These are phyloP conservation scores for Trichoderma orchidacearum DNA, from an alignment of 495 filamentous ascomycete species.

Conservation along the genomic window DNA sequence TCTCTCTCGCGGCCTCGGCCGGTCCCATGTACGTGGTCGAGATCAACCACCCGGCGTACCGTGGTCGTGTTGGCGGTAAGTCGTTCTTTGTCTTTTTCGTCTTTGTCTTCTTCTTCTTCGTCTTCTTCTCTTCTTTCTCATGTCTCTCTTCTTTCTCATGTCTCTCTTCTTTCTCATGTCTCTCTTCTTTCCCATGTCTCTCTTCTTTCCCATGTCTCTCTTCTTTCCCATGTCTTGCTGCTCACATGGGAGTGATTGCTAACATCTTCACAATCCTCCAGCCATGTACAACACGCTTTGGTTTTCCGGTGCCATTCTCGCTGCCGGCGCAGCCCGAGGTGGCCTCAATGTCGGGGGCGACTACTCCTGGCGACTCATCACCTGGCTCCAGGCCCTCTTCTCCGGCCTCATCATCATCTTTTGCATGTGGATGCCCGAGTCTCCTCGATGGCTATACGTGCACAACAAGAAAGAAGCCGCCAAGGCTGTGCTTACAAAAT, in stretches of 20 bases:
- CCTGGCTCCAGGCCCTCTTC: constrained; percentile 48
- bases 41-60: constrained; percentile 58
- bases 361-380: constrained; percentile 46
- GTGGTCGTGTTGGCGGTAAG: constrained; percentile 48
- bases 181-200: background rate
- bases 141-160: no score
- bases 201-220: constrained; percentile 4
- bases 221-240: no score
- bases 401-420: constrained; percentile 24
- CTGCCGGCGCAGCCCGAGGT: constrained; percentile 14
- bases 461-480: constrained; percentile 42
- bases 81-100: constrained; percentile 2
- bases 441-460: constrained; percentile 24
- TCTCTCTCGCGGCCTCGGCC: constrained; percentile 51
- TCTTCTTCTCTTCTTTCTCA: constrained; percentile 2
- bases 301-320: constrained; percentile 39
- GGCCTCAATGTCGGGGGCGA: constrained; percentile 5
- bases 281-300: constrained; percentile 35
- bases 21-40: constrained; percentile 64
- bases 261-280: constrained; percentile 5
- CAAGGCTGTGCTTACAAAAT: constrained; percentile 39
- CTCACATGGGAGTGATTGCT: no score
- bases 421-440: constrained; percentile 21
- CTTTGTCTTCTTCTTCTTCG: background rate
- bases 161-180: no score